A percentile compares a stretch with the other conserved stretches of the same genome.
Conservation (phyloP, 2,329 filamentous ascomycete genomes). For the Lecanicillium sp. region DNA sequence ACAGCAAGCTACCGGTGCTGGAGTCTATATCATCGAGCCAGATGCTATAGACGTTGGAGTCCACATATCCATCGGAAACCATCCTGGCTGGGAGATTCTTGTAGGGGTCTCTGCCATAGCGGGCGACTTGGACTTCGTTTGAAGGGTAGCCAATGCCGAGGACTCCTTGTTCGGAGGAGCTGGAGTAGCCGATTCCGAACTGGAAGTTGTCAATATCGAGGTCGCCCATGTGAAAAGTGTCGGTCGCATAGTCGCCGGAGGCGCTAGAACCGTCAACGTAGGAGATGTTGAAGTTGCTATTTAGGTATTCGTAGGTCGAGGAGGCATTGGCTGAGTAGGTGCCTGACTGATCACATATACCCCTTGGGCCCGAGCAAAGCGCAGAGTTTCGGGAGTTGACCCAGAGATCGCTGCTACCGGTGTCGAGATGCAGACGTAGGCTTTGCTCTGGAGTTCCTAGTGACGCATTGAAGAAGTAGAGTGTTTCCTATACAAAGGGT, state of each 20-base stretch:
- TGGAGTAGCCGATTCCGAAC: constrained; percentile 64
- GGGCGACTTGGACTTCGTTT: constrained; percentile 68
- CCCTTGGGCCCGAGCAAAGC: constrained; percentile 42
- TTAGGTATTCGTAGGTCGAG: constrained; percentile 66
- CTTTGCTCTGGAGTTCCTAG: constrained; percentile 53
- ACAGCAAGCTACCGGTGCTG: constrained; percentile 59
- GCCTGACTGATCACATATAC: constrained; percentile 53
- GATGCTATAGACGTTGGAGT: constrained; percentile 62
- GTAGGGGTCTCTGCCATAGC: constrained; percentile 47
- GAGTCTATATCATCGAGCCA: constrained; percentile 67
- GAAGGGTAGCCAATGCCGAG: constrained; percentile 74
- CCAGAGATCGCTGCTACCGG: constrained; percentile 62
- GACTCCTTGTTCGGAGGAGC: constrained; percentile 59
- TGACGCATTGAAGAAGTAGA: constrained; percentile 56
- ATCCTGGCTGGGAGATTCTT: constrained; percentile 61
- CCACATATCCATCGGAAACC: constrained; percentile 50
- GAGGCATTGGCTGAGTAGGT: constrained; percentile 64
- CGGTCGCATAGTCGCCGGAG: constrained; percentile 69
- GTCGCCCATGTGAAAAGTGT: constrained; percentile 56
- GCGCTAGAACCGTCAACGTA: constrained; percentile 79
- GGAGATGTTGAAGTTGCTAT: constrained; percentile 74
- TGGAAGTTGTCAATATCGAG: constrained; percentile 49
- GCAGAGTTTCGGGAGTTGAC: constrained; percentile 56
- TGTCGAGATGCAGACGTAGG: constrained; percentile 55
- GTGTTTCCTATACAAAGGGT: constrained; percentile 36